These are phyloP conservation scores for Pichia sp. DNA, from an alignment of 1,139 yeast genomes.

Conservation along the genomic window DNA sequence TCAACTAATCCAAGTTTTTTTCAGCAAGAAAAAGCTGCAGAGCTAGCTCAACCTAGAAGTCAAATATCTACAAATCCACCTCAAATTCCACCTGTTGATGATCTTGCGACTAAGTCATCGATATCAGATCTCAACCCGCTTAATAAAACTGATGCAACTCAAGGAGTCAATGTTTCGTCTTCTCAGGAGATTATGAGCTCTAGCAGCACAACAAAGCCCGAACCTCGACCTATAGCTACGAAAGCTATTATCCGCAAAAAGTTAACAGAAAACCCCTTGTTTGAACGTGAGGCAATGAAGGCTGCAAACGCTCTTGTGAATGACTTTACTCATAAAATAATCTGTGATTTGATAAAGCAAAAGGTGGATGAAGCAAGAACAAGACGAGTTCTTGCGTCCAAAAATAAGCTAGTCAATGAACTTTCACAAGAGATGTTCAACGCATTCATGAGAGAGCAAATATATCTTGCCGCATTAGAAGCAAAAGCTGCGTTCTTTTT, in stretches of 20 bases:
- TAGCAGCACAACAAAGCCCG: no score
- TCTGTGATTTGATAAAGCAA: slow-evolving; percentile 31
- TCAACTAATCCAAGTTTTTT: no score
- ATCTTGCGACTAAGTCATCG: no score
- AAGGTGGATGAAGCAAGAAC: slow-evolving; percentile 28
- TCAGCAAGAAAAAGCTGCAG: no score
- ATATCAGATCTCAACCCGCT: no score
- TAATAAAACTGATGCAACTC: no score
- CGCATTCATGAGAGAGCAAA: slow-evolving; percentile 58
- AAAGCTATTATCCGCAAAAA: slow-evolving; percentile 14
- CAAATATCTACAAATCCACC: no score
- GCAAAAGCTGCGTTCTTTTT: slow-evolving; percentile 31
- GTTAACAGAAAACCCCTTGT: slow-evolving; percentile 19
- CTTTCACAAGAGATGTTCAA: slow-evolving; percentile 47
- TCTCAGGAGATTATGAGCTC: no score
- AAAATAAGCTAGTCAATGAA: slow-evolving; percentile 34
- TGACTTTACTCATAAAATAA: slow-evolving; percentile 35
- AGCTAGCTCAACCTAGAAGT: no score
- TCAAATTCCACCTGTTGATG: no score
- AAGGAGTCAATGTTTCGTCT: no score
- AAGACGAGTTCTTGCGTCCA: slow-evolving; percentile 31
- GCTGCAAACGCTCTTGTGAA: slow-evolving; percentile 34
- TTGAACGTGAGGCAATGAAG: slow-evolving; percentile 20
- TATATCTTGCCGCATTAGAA: slow-evolving; percentile 42
- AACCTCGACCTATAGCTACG: neutral